A percentile compares a stretch with the other conserved stretches of the same genome.
phyloP scores from a whole-genome alignment of 2,329 filamentous ascomycete genomes.

The Cladosporium oxysporum region DNA sequence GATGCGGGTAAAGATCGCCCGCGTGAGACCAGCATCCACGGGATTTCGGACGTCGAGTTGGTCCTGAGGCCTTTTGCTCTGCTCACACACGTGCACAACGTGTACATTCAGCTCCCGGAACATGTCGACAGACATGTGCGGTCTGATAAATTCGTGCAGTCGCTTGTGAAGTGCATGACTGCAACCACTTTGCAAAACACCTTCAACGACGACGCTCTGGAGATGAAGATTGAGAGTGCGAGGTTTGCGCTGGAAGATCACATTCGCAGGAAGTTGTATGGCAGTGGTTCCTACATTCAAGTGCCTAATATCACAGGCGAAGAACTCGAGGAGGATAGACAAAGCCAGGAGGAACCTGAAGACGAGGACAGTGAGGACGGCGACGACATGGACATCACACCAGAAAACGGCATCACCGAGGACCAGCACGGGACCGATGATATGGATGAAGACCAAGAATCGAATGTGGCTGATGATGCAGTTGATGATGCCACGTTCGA shows the following conservation, averaged over 20 bases:
- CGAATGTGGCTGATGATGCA: neutral
- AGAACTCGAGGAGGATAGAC: neutral
- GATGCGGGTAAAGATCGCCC: constrained; percentile 25
- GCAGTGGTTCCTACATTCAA: neutral
- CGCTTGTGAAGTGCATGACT: constrained; percentile 27
- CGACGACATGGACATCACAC: neutral
- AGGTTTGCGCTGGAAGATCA: constrained; percentile 24
- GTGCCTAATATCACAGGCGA: neutral
- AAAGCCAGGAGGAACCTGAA: neutral
- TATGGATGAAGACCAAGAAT: neutral
- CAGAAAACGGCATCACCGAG: neutral
- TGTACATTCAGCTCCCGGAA: constrained; percentile 28
- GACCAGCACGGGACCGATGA: neutral
- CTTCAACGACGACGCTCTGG: constrained; percentile 20
- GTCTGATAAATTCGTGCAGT: constrained; percentile 25
- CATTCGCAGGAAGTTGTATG: constrained; percentile 8
- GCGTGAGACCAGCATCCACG: constrained; percentile 28
- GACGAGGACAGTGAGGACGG: neutral
- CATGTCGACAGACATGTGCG: constrained; percentile 22
- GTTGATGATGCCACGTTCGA: neutral
- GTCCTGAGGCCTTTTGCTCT: constrained; percentile 30
- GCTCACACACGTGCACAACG: constrained; percentile 30
- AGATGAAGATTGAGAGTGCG: constrained; percentile 23
- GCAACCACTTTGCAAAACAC: neutral
- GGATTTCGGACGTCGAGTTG: constrained; percentile 32